phyloP scores from a whole-genome alignment of 345 rosid species.

The Trapa bicornis region DNA sequence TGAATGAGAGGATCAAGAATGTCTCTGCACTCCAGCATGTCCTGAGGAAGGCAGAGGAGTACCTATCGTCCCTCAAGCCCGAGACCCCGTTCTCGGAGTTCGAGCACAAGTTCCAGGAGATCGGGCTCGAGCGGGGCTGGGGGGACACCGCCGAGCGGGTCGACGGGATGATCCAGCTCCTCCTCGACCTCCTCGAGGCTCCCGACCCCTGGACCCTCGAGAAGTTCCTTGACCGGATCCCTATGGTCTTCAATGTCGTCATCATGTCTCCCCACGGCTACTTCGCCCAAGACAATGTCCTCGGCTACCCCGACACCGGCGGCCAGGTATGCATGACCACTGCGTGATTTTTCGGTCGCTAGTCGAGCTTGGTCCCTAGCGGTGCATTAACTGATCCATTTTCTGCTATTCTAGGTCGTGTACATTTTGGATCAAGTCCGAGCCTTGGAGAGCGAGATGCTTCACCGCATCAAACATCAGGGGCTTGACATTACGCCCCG shows the following conservation, averaged over 20 bases:
- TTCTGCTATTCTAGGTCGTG: conserved; percentile 39
- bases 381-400: neutral
- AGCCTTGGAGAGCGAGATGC: conserved; percentile 85
- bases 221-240: conserved; percentile 69
- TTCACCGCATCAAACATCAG: conserved; percentile 74
- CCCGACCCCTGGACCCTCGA: conserved; percentile 95
- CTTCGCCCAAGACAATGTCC: conserved; percentile 90
- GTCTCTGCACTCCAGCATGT: conserved; percentile 53
- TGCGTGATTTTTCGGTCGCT: no score
- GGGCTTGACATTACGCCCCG: conserved; percentile 81
- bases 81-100: conserved; percentile 52
- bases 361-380: no score
- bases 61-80: conserved; percentile 29
- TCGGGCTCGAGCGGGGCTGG: conserved; percentile 94
- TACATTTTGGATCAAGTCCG: conserved; percentile 98
- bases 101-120: conserved; percentile 74
- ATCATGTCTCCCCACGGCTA: conserved; percentile 92
- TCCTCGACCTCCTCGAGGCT: conserved; percentile 89
- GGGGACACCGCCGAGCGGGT: conserved; percentile 77
- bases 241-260: conserved; percentile 90
- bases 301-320: conserved; percentile 96
- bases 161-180: conserved; percentile 77
- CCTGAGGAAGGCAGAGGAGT: conserved; percentile 86
- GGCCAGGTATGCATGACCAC: conserved; percentile 49
- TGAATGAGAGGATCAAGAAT: conserved; percentile 58